A percentile compares a stretch with the other conserved stretches of the same genome.
These are phyloP conservation scores for Anisodus tanguticus DNA, from an alignment of 257 asterid species.

Conservation along the genomic window DNA sequence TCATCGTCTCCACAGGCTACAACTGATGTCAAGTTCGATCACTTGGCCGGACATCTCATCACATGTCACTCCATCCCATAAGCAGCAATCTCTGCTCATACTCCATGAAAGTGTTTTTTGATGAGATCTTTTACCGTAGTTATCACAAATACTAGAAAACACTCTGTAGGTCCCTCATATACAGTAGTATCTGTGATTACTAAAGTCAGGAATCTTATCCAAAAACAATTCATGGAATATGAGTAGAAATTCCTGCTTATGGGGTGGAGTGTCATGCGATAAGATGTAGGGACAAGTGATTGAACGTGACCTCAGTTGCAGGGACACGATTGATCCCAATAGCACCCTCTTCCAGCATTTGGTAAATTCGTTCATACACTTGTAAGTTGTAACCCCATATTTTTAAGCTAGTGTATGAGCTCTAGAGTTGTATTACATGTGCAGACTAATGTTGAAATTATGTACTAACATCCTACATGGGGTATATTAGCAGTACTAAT, in stretches of 20 bases:
- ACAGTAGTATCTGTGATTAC: neutral
- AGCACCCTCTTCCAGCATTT: constrained; percentile 29
- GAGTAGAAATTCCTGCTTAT: constrained; percentile 31
- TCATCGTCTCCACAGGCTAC: constrained; percentile 32
- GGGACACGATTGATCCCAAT: constrained; percentile 25
- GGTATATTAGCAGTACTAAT: too few relatives aligned
- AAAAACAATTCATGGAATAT: constrained; percentile 28
- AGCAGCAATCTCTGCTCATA: constrained; percentile 29
- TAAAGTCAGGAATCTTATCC: constrained; percentile 18
- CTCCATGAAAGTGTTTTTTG: constrained; percentile 32
- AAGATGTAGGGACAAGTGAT: constrained; percentile 30
- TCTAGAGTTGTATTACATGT: neutral
- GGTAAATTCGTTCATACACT: neutral
- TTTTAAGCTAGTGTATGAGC: neutral
- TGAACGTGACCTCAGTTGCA: constrained; percentile 36
- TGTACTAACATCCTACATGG: neutral
- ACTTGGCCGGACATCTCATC: constrained; percentile 29
- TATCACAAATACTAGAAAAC: neutral
- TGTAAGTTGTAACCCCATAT: neutral
- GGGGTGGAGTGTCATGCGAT: constrained; percentile 33
- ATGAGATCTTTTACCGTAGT: neutral
- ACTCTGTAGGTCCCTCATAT: neutral
- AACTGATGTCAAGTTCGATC: constrained; percentile 37
- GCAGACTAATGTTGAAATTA: neutral
- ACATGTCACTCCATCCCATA: constrained; percentile 40